A percentile compares a stretch with the other conserved stretches of the same genome.
Conservation (phyloP, 306 rosid species). For the Begonia loranthoides region DNA sequence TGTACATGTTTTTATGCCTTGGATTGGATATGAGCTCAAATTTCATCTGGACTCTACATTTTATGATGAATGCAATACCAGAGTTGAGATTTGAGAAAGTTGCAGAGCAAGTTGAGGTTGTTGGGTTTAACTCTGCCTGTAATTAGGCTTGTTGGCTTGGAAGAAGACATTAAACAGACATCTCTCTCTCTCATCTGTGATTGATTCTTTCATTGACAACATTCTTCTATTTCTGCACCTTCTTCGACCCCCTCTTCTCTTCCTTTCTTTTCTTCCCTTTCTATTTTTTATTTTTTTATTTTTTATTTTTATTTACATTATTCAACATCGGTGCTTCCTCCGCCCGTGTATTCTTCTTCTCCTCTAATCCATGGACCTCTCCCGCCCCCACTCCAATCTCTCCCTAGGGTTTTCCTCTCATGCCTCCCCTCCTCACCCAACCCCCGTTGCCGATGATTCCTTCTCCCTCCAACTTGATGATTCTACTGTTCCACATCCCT, state of each 20-base stretch:
- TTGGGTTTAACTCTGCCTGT: too few species aligned
- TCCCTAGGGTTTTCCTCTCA: conserved; percentile 56
- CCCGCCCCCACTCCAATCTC: conserved; percentile 43
- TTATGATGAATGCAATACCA: too few species aligned
- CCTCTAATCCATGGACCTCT: conserved; percentile 35
- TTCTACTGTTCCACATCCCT: conserved; percentile 35
- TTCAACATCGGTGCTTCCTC: not conserved
- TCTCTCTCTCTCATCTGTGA: not conserved
- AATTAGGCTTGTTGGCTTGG: too few species aligned
- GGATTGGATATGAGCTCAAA: too few species aligned
- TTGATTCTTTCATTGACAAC: too few species aligned
- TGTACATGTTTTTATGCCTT: too few species aligned
- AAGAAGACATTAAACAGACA: too few species aligned
- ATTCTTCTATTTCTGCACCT: not conserved
- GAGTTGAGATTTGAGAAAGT: too few species aligned
- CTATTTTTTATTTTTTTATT: not conserved
- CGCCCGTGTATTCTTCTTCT: not conserved
- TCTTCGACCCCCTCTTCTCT: not conserved
- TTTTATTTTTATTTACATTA: not conserved
- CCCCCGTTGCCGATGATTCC: conserved; percentile 46
- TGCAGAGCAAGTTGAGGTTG: too few species aligned
- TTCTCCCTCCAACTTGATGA: conserved; percentile 62
- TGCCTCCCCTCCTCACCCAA: conserved; percentile 42
- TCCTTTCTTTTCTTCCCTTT: not conserved
- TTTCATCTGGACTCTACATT: too few species aligned